Evolutionary conservation across 2,329 filamentous ascomycete genomes (phyloP), one percentile per base, ranked within the genome.

Genomic region (Tolypocladium album): DNA sequence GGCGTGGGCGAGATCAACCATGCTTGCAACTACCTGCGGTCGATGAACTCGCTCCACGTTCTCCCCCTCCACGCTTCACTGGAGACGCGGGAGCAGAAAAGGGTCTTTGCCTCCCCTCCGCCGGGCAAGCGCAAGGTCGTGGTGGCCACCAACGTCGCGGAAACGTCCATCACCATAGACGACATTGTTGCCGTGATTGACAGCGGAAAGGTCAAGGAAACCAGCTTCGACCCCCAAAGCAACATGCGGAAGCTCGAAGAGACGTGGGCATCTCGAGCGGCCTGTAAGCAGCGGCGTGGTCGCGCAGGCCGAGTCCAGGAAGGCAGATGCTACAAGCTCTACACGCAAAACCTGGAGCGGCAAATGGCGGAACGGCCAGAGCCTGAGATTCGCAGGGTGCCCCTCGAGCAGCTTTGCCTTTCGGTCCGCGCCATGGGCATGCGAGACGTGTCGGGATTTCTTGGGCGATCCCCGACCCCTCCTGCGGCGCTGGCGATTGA

Each of bases 161-260:
- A 99, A 72, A 99, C 94, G 0, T 97, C 94, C 2, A 97, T 99
- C 71, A 99, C 94, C 0, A 99, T 99, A 62, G 92, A 97, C 70
- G 94, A 99, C 70, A 90, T 99, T 58, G 89, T 97, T 2, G 93
- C 90, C 2, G 94, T 99, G 55, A 93, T 99, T 64, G 94, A 99
- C 71, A 94, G 89, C 13, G 94, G 94, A 36, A 87, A 91, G 58
- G 94, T 99, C 61, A 99, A 99, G 70, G 93, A 99, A 74, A 99
- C 92, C 0, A 93, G 90, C 70, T 97, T 92, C 67, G 94, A 97
- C 71, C 85, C 91, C 0, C 83, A 88, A 63, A 96, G 88, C 71
- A 96, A 96, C 70, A 96, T 97, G 87, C 88, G 95, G 52, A 92
- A 90, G 68, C 84, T 99, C 1, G 89, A 93, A 66, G 94, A 99